These are phyloP conservation scores for Larix sibirica DNA, from an alignment of 83 land plant genomes.

Conservation along the genomic window DNA sequence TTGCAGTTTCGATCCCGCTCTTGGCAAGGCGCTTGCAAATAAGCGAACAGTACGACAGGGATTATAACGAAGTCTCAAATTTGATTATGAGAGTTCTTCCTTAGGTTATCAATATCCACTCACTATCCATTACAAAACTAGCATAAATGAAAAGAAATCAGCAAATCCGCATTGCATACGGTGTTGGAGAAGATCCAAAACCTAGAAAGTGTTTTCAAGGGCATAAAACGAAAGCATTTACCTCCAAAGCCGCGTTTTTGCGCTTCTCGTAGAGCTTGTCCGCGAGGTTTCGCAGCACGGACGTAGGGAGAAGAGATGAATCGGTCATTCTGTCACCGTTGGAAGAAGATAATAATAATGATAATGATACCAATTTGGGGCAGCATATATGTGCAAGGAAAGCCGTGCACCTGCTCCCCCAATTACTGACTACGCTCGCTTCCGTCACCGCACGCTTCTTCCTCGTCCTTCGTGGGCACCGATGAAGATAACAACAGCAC, in stretches of 20 bases:
- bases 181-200: neutral
- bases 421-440: neutral
- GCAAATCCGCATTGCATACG: too few species aligned
- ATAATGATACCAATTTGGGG: neutral
- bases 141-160: too few species aligned
- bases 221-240: neutral
- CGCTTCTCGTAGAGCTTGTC: slow-evolving; percentile 99
- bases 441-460: neutral
- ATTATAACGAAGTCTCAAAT: neutral
- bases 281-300: slow-evolving; percentile 80
- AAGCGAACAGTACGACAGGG: too few species aligned
- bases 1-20: too few species aligned
- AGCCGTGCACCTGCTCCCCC: slow-evolving; percentile 11
- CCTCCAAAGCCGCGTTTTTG: slow-evolving; percentile 98
- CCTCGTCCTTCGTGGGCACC: too few species aligned
- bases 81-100: neutral
- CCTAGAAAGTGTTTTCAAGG: neutral
- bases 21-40: too few species aligned
- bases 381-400: slow-evolving; percentile 14
- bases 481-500: too few species aligned
- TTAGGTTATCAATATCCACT: neutral
- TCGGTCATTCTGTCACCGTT: slow-evolving; percentile 51
- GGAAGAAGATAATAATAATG: neutral
- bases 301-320: slow-evolving; percentile 61
- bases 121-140: too few species aligned